These are phyloP conservation scores for Ulota crispa DNA, from an alignment of 225 moss, liverwort and hornwort genomes.

Conservation along the genomic window DNA sequence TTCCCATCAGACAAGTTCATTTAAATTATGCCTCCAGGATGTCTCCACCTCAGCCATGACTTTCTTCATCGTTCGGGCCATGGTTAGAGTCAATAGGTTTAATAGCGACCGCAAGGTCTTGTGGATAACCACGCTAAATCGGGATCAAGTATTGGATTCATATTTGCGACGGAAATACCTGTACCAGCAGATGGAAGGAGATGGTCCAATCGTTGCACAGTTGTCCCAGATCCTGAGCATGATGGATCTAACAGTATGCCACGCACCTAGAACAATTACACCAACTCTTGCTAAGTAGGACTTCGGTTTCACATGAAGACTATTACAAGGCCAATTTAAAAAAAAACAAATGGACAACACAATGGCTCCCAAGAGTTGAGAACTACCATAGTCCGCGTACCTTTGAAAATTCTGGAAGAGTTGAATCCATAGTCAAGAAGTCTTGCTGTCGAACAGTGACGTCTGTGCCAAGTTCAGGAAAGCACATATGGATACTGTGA, in stretches of 20 bases:
- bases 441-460: slow-evolving; percentile 78
- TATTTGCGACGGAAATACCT: slow-evolving; percentile 36
- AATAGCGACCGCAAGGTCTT: not conserved
- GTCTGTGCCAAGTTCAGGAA: slow-evolving; percentile 59
- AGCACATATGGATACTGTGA: not conserved
- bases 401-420: slow-evolving; percentile 60
- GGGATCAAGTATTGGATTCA: not conserved
- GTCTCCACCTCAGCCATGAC: slow-evolving; percentile 13
- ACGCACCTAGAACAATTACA: slow-evolving; percentile 59
- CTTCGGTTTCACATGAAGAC: not conserved
- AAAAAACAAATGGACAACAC: not conserved
- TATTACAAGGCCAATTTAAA: not conserved
- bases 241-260: slow-evolving; percentile 92
- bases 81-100: not conserved
- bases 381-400: slow-evolving; percentile 32
- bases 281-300: not conserved
- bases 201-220: slow-evolving; percentile 82
- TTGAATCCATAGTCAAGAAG: slow-evolving; percentile 63
- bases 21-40: not conserved
- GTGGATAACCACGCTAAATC: not conserved
- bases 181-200: slow-evolving; percentile 77
- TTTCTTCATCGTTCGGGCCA: slow-evolving; percentile 14
- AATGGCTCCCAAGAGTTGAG: not conserved
- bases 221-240: slow-evolving; percentile 96
- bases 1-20: slow-evolving; percentile 8